A percentile compares a stretch with the other conserved stretches of the same genome.
Conservation (phyloP, 768 basidiomycete species). For the Cubamyces sp. region DNA sequence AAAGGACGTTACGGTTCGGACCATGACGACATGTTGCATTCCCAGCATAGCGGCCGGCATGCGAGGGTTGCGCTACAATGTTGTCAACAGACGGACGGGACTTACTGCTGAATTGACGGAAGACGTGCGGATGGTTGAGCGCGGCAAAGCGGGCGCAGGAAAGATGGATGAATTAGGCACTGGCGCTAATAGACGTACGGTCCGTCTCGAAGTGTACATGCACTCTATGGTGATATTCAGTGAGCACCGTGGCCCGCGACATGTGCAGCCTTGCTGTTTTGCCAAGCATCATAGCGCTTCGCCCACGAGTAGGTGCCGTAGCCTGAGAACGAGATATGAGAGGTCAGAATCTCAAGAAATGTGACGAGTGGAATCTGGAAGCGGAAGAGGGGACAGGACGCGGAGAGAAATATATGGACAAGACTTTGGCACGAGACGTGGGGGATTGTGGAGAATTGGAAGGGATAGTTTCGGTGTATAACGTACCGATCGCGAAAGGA, state of each 20-base stretch:
- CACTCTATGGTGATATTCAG: slow-evolving; percentile 13
- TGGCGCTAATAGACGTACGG: not conserved
- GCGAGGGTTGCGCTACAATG: not conserved
- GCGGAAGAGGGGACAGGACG: too few species aligned
- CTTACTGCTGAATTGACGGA: not conserved
- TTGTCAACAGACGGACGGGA: not conserved
- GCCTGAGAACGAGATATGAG: slow-evolving; percentile 46
- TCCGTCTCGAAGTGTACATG: slow-evolving; percentile 1
- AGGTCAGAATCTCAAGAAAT: not conserved
- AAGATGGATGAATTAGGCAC: slow-evolving; percentile 10
- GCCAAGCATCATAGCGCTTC: slow-evolving; percentile 63
- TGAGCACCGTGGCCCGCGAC: slow-evolving; percentile 44
- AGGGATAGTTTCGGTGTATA: not conserved
- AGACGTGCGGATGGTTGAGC: not conserved
- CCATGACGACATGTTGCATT: not conserved
- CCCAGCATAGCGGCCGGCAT: not conserved
- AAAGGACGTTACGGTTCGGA: not conserved
- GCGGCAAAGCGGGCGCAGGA: not conserved
- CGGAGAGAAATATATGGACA: too few species aligned
- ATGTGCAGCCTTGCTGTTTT: slow-evolving; percentile 85
- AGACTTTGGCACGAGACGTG: too few species aligned
- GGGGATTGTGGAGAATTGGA: too few species aligned
- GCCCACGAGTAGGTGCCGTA: slow-evolving; percentile 84
- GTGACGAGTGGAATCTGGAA: too few species aligned
- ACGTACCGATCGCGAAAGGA: slow-evolving; percentile 79